Base-by-base conservation (phyloP, 1,284 basidiomycete species). In the Afroboletus lepidellus region DNA sequence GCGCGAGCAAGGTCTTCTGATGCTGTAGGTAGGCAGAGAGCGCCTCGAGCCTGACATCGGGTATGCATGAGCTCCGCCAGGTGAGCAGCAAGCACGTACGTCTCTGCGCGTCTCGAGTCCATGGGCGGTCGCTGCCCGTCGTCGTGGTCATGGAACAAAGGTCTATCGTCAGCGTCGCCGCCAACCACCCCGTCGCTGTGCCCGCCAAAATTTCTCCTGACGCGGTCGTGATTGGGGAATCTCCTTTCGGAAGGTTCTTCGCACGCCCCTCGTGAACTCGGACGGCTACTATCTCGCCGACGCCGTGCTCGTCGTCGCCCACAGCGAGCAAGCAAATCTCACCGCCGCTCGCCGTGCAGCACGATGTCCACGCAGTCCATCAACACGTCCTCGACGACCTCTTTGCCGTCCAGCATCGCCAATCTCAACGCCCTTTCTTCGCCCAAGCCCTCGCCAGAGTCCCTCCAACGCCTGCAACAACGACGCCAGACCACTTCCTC, bases 11-110 rank as follows among this genome's bases (percentile, higher is more conserved):
- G 25, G 71, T 63, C 65, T 70, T 78, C 66, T 89, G 87, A 37
- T 76, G 72, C 53, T 79, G 72, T 57, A 89, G 78, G 69, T 83
- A 89, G 45, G 71, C 71, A 61, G 82, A 77, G 57, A 89, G 81
- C 73, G 83, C 83, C 71, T 84, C 75, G 60, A 86, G 71, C 64
- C 85, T 87, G 57, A 36, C 30, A 15, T 46, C 51, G 7, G 18
- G 30, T 21, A 29, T 18, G 18, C 20, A 46, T 61, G 48, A 66
- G 56, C 36, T 8, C 7, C 12, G 21, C 34, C 18, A 32, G 25
- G 41, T 34, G 21, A 39, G 8, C 18, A 23, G 37, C 20, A 11
- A 30, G 39, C 16, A 60, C 79, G 30, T 67, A 83, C 81, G 80
- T 84, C 71, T 80, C 73, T 70, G 77, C 76, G 76, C 81, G 77